phyloP scores from a whole-genome alignment of 805 yeast species.

The Lachancea waltii region DNA sequence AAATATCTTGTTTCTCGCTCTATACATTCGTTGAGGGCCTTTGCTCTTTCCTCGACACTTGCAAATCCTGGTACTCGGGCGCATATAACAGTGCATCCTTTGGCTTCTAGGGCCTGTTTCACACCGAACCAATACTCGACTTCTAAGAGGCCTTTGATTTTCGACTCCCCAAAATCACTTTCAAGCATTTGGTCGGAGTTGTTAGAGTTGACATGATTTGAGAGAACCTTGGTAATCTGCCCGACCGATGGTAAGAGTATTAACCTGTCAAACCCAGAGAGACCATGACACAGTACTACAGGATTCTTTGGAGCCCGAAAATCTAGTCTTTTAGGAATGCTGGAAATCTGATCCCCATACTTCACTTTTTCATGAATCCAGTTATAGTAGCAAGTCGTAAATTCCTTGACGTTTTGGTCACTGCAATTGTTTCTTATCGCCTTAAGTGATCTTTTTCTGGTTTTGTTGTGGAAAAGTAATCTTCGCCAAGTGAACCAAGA shows the following conservation, averaged over 20 bases:
- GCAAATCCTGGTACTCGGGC: slow-evolving; percentile 84
- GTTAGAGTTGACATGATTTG: slow-evolving; percentile 13
- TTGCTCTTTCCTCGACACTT: slow-evolving; percentile 63
- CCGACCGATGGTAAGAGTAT: slow-evolving; percentile 38
- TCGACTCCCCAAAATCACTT: slow-evolving; percentile 12
- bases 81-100: slow-evolving; percentile 63
- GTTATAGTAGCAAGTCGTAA: background rate
- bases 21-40: slow-evolving; percentile 47
- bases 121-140: slow-evolving; percentile 83
- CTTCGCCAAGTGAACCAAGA: no score
- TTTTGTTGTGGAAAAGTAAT: no score
- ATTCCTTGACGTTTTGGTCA: background rate
- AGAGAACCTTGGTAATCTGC: slow-evolving; percentile 25
- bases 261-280: slow-evolving; percentile 69
- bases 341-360: background rate
- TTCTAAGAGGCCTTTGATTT: slow-evolving; percentile 31
- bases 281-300: slow-evolving; percentile 78
- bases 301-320: slow-evolving; percentile 64
- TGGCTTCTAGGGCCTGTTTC: slow-evolving; percentile 46
- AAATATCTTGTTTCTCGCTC: slow-evolving; percentile 21
- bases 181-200: slow-evolving; percentile 20
- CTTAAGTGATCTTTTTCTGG: no score
- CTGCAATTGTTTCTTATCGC: no score
- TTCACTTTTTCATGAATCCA: background rate
- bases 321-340: slow-evolving; percentile 17